Evolutionary conservation across 2,329 filamentous ascomycete species (phyloP).

Genomic region (Diplodia mutila): DNA sequence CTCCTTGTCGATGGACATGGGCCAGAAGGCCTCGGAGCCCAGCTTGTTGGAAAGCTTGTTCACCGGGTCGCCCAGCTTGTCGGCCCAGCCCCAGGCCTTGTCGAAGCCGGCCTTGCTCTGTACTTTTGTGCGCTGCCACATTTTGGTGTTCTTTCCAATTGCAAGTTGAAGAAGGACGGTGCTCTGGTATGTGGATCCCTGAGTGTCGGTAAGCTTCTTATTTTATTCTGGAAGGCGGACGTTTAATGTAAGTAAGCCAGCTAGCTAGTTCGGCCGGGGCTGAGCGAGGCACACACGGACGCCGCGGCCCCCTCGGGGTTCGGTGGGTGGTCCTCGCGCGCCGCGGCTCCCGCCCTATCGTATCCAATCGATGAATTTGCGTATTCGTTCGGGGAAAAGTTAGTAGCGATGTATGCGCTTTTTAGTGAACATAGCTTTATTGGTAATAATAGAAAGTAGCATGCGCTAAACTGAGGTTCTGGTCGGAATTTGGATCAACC

Average conservation of each 20-base stretch:
- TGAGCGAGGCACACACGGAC: background rate
- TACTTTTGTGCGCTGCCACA: slow-evolving; percentile 60
- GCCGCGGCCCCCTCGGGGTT: background rate
- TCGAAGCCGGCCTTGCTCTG: slow-evolving; percentile 70
- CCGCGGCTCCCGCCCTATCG: background rate
- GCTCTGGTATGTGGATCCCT: too few relatives aligned
- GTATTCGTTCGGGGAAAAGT: background rate
- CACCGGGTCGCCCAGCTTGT: slow-evolving; percentile 74
- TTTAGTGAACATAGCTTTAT: background rate
- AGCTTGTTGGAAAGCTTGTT: slow-evolving; percentile 66
- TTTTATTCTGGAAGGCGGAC: background rate
- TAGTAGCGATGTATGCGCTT: too few relatives aligned
- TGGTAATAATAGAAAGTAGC: background rate
- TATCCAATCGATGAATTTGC: background rate
- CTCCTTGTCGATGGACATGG: slow-evolving; percentile 82
- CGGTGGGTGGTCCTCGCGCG: background rate
- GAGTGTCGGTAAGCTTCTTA: too few relatives aligned
- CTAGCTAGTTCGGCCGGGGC: background rate
- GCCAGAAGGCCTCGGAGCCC: slow-evolving; percentile 83
- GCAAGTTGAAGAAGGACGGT: too few relatives aligned
- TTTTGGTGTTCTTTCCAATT: too few relatives aligned
- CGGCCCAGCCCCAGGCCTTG: slow-evolving; percentile 68
- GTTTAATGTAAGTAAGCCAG: background rate
- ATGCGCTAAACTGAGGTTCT: background rate
- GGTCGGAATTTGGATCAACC: background rate